These are phyloP conservation scores for Leptographium flavum DNA, from an alignment of 2,329 filamentous ascomycete species.

Conservation along the genomic window DNA sequence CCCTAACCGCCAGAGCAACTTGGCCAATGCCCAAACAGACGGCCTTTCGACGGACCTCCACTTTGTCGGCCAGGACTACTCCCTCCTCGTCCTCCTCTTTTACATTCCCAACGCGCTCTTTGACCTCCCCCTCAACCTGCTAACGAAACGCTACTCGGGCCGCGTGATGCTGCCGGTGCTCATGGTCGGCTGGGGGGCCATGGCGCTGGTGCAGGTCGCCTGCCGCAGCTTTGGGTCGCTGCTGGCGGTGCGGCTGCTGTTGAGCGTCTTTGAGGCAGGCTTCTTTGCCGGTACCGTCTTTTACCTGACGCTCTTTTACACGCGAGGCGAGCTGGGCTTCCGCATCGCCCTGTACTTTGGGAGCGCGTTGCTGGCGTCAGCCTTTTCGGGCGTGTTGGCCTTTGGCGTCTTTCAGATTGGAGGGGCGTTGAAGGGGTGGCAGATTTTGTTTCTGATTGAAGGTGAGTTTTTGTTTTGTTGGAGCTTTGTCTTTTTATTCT, in stretches of 20 bases:
- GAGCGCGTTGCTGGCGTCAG: conserved; percentile 20
- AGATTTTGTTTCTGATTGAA: conserved; percentile 12
- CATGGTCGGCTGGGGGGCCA: conserved; percentile 54
- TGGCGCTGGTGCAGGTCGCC: conserved; percentile 45
- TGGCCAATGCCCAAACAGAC: conserved; percentile 38
- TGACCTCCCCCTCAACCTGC: conserved; percentile 48
- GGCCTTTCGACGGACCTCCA: conserved; percentile 37
- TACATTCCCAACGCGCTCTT: conserved; percentile 61
- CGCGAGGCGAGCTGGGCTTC: conserved; percentile 53
- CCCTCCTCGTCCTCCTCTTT: conserved; percentile 54
- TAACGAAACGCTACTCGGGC: conserved; percentile 55
- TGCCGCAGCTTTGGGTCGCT: conserved; percentile 49
- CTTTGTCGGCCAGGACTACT: conserved; percentile 51
- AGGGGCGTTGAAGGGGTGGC: conserved; percentile 4
- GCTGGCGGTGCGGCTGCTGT: conserved; percentile 53
- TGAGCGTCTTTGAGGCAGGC: conserved; percentile 50
- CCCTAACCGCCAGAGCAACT: conserved; percentile 22
- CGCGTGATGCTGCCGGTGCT: conserved; percentile 44
- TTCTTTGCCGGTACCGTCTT: conserved; percentile 55
- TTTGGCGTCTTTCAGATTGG: conserved; percentile 35
- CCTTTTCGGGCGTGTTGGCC: conserved; percentile 45
- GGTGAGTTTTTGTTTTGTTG: conserved; percentile 1
- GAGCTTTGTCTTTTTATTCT: not conserved
- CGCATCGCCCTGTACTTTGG: conserved; percentile 48
- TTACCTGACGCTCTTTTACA: conserved; percentile 50